phyloP scores from a whole-genome alignment of 1,284 basidiomycete species.

The Irpex sp. region DNA sequence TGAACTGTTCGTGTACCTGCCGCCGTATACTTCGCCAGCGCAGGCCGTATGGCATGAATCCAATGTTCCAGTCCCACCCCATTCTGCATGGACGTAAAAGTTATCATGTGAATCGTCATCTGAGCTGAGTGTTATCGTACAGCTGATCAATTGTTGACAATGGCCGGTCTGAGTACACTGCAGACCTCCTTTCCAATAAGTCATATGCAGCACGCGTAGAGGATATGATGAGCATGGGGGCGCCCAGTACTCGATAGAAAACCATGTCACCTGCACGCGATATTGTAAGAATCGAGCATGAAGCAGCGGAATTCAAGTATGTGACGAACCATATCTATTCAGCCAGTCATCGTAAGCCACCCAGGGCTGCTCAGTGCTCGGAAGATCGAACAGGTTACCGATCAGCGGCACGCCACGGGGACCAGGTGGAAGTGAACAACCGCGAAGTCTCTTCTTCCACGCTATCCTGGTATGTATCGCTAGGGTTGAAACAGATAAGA shows the following conservation, averaged over 20 bases:
- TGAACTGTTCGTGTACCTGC: no score
- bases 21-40: no score
- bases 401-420: conserved; percentile 1
- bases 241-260: background rate
- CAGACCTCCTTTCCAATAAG: background rate
- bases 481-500: background rate
- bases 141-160: conserved; percentile 17
- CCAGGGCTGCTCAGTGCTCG: conserved; percentile 4
- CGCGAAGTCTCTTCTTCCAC: background rate
- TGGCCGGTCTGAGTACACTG: background rate
- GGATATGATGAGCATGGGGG: background rate
- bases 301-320: background rate
- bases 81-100: conserved; percentile 2
- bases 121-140: conserved; percentile 31
- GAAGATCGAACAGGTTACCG: conserved; percentile 3
- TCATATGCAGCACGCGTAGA: background rate
- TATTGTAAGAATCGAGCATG: background rate
- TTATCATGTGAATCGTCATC: no score
- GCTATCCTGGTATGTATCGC: background rate
- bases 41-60: conserved; percentile 28
- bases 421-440: background rate
- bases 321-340: background rate
- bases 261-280: background rate
- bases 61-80: conserved; percentile 29
- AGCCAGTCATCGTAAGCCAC: conserved; percentile 6